Evolutionary conservation across 2,329 filamentous ascomycete species (phyloP).

Genomic region (Pseudopyricularia cyperi): DNA sequence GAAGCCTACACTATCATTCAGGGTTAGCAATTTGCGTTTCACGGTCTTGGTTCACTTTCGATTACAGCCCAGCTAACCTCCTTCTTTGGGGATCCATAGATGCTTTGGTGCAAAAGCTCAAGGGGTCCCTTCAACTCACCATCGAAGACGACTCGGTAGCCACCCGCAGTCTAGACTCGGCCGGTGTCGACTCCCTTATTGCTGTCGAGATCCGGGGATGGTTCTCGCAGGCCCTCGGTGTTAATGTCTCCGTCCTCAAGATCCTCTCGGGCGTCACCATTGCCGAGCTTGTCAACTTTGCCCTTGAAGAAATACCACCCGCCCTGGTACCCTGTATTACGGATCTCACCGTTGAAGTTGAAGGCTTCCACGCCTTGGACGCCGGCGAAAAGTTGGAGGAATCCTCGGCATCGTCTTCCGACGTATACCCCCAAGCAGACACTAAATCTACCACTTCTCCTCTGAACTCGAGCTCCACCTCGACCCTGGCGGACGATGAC

Average conservation of each 20-base stretch:
- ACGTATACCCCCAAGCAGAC: too few relatives aligned
- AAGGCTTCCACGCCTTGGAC: too few relatives aligned
- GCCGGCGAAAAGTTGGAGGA: too few relatives aligned
- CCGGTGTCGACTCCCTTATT: slow-evolving; percentile 16
- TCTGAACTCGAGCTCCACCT: too few relatives aligned
- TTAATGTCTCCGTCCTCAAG: slow-evolving; percentile 31
- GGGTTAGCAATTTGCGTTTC: not conserved
- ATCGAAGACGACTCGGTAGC: not conserved
- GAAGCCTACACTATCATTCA: not conserved
- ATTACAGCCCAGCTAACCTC: not conserved
- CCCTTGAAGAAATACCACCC: not conserved
- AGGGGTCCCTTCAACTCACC: not conserved
- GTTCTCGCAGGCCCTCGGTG: slow-evolving; percentile 28
- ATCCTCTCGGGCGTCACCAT: slow-evolving; percentile 16
- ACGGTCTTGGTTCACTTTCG: not conserved
- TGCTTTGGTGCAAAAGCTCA: not conserved
- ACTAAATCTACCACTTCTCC: too few relatives aligned
- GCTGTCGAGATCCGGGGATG: slow-evolving; percentile 27
- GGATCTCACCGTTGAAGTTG: not conserved
- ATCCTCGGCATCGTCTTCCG: too few relatives aligned
- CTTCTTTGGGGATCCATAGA: not conserved
- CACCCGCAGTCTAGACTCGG: not conserved
- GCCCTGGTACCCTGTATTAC: not conserved
- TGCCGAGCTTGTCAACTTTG: not conserved
- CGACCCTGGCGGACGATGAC: too few relatives aligned